phyloP scores from a whole-genome alignment of 73 alveolate species.

The Paramecium caudatum region DNA sequence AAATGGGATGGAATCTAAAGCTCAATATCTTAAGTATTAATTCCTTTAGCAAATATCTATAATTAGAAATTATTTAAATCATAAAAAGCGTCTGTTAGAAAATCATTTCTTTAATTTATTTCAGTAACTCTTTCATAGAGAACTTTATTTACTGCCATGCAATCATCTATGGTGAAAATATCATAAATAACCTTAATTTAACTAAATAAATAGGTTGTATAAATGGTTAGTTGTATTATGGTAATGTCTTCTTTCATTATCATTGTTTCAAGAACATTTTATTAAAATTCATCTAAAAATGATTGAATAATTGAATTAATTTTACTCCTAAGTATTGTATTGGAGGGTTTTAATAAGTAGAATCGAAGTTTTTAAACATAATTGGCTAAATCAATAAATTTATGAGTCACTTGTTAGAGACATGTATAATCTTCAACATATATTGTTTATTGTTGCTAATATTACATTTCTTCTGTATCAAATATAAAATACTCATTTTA shows the following conservation, averaged over 20 bases:
- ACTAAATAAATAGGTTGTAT: background rate
- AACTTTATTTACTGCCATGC: background rate
- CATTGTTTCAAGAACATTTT: background rate
- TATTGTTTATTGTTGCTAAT: background rate
- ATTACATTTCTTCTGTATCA: background rate
- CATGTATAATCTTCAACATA: slow-evolving; percentile 26
- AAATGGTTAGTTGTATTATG: background rate
- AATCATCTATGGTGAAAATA: slow-evolving; percentile 19
- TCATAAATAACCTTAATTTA: background rate
- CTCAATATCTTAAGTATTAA: background rate
- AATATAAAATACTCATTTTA: slow-evolving; percentile 29
- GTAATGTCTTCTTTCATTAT: background rate
- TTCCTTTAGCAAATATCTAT: slow-evolving; percentile 5
- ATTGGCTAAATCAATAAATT: slow-evolving; percentile 1
- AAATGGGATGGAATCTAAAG: slow-evolving; percentile 12
- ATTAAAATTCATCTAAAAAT: slow-evolving; percentile 26
- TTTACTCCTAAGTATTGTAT: slow-evolving; percentile 20
- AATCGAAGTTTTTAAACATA: background rate
- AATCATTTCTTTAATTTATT: slow-evolving; percentile 10
- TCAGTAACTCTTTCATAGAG: background rate
- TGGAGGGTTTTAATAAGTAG: slow-evolving; percentile 10
- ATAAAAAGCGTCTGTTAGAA: background rate
- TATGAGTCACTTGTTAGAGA: background rate
- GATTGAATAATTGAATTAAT: slow-evolving; percentile 1
- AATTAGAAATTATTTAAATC: slow-evolving; percentile 30